Evolutionary conservation across 2,329 filamentous ascomycete genomes (phyloP), one percentile per base, ranked within the genome.

Genomic region (Dactylellina cionopaga): DNA sequence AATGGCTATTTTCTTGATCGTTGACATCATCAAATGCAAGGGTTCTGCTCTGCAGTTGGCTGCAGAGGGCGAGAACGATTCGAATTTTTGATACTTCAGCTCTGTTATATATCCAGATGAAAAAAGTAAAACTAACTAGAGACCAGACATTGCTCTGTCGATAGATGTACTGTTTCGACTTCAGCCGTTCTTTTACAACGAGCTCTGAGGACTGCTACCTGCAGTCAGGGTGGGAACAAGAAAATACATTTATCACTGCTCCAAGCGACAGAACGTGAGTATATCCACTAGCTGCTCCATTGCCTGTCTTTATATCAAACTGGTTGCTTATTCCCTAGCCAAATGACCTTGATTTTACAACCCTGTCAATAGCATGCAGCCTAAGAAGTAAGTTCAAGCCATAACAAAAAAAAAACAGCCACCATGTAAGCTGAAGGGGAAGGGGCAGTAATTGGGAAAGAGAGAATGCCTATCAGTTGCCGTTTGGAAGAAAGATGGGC

Each of bases 401-500:
- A 51, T 43, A 17, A 59, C 31, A 56, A 39, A 52, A 46, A n/a
- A n/a, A n/a, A n/a, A n/a, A n/a, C n/a, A 71, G 58, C 41, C 46
- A 55, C 59, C 47, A 59, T 60, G 59, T 56, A 63, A 24, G 37
- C 39, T 63, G 44, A 27, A 60, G 68, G 69, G 72, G 63, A 33
- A 47, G 62, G 69, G 66, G 60, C 63, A 51, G 58, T 64, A 75
- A 75, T 71, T 55, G 74, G 74, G 74, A 68, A 74, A 70, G 65
- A 52, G 51, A 62, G 54, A 69, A 59, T 74, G 63, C 35, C 47
- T 58, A 69, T 72, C 71, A 75, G 31, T 75, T 66, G 52, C 60
- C 37, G 66, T 70, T 73, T 68, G 65, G 44, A 74, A 52, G 56
- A 55, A 29, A 35, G 43, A 65, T 59, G 59, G 69, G 47, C 51